Evolutionary conservation across 2,329 filamentous ascomycete genomes (phyloP).

Genomic region (Plectosphaerella sp.): DNA sequence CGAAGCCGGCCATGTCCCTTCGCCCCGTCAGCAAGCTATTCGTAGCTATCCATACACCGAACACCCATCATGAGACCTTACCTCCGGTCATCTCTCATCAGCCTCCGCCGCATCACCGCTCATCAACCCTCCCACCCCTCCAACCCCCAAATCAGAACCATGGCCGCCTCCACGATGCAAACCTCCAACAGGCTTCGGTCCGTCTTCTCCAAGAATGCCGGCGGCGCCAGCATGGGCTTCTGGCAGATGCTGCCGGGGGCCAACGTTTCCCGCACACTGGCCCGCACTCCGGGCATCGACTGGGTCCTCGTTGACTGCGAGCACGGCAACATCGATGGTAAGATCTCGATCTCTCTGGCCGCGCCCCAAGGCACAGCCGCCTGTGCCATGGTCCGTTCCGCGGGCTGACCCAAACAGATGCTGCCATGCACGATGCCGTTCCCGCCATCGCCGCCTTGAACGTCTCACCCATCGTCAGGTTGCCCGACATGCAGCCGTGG

Average conservation of each 20-base stretch:
- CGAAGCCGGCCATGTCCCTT: background rate
- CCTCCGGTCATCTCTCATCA: background rate
- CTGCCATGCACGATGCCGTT: slow-evolving; percentile 49
- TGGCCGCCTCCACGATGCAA: slow-evolving; percentile 28
- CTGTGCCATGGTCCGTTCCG: no score
- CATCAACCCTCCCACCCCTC: background rate
- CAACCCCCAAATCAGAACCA: background rate
- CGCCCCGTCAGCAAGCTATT: background rate
- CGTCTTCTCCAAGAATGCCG: slow-evolving; percentile 40
- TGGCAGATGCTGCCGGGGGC: slow-evolving; percentile 62
- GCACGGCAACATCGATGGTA: slow-evolving; percentile 47
- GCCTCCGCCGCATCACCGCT: background rate
- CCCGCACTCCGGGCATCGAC: slow-evolving; percentile 56
- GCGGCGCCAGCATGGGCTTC: slow-evolving; percentile 46
- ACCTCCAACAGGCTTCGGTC: slow-evolving; percentile 43
- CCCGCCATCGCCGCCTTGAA: slow-evolving; percentile 45
- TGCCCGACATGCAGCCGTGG: slow-evolving; percentile 52
- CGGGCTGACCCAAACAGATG: slow-evolving; percentile 24
- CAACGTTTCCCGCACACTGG: slow-evolving; percentile 55
- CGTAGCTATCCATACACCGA: no score
- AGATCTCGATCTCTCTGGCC: slow-evolving; percentile 15
- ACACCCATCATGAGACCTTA: background rate
- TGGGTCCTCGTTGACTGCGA: slow-evolving; percentile 60
- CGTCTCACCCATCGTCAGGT: slow-evolving; percentile 38
- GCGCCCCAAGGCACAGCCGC: no score